Conservation (phyloP, 2,329 filamentous ascomycete species). For the Grosmannia clavigera region DNA sequence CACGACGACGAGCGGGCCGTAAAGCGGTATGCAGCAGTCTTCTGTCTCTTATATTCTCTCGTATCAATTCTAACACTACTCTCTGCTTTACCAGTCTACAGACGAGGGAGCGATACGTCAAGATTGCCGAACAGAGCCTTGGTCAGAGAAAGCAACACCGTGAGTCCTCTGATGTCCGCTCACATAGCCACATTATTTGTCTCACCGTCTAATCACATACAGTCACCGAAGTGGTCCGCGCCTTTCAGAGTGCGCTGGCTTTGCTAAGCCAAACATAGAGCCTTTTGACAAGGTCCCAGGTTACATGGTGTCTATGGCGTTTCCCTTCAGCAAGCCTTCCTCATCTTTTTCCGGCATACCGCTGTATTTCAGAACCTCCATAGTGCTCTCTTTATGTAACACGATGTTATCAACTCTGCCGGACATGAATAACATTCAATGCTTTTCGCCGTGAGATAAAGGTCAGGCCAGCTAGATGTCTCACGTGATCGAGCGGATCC, state of each 20-base stretch:
- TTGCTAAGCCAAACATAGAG: slow-evolving; percentile 29
- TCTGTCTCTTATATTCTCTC: neutral
- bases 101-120: slow-evolving; percentile 66
- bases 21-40: slow-evolving; percentile 46
- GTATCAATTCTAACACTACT: neutral
- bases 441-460: neutral
- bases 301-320: neutral
- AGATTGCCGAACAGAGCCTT: slow-evolving; percentile 58
- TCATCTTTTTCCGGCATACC: neutral
- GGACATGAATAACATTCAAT: neutral
- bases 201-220: slow-evolving; percentile 11
- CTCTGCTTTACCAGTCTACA: slow-evolving; percentile 43
- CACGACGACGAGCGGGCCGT: slow-evolving; percentile 67
- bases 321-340: neutral
- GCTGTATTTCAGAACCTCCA: neutral
- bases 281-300: neutral
- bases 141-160: slow-evolving; percentile 69
- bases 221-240: slow-evolving; percentile 46
- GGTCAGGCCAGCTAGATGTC: neutral
- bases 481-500: neutral
- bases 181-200: neutral
- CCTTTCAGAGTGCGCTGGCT: slow-evolving; percentile 49
- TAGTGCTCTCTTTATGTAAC: neutral
- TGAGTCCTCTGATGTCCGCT: slow-evolving; percentile 32
- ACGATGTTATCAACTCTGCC: neutral